A percentile compares a stretch with the other conserved stretches of the same genome.
phyloP scores from a whole-genome alignment of 139 green algal species.

The Closterium sp. region DNA sequence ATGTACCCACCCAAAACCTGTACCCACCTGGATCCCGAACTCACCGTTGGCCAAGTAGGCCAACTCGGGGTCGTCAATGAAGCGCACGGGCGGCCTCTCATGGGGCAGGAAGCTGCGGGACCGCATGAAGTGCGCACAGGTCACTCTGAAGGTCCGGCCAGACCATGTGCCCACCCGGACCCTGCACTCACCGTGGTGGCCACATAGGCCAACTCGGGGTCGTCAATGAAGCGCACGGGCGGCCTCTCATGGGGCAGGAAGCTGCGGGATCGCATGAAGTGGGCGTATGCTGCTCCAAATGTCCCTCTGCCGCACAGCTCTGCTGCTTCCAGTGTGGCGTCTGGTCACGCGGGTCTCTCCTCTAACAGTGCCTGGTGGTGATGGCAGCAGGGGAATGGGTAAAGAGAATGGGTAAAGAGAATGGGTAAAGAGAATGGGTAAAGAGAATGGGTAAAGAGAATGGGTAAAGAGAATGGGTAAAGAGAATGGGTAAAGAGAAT shows the following conservation, averaged over 20 bases:
- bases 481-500: no score
- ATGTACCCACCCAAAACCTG: background rate
- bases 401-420: no score
- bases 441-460: no score
- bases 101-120: conserved; percentile 74
- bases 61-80: conserved; percentile 88
- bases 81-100: no score
- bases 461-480: no score
- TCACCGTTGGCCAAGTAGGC: conserved; percentile 80
- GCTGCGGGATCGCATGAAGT: conserved; percentile 81
- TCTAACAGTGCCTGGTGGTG: conserved; percentile 62
- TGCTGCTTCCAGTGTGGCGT: background rate
- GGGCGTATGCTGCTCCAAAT: conserved; percentile 84
- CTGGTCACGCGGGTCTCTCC: conserved; percentile 70
- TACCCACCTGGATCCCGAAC: background rate
- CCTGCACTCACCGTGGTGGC: conserved; percentile 56
- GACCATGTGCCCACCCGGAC: conserved; percentile 53
- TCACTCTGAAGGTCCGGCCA: conserved; percentile 76
- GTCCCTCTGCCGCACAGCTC: conserved; percentile 53
- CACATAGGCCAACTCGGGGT: conserved; percentile 89
- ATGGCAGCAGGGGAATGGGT: no score
- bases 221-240: conserved; percentile 80
- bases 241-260: conserved; percentile 84
- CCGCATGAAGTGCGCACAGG: conserved; percentile 89
- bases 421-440: no score